phyloP scores from a whole-genome alignment of 2,329 filamentous ascomycete species.

The Tricladium varicosporioides region DNA sequence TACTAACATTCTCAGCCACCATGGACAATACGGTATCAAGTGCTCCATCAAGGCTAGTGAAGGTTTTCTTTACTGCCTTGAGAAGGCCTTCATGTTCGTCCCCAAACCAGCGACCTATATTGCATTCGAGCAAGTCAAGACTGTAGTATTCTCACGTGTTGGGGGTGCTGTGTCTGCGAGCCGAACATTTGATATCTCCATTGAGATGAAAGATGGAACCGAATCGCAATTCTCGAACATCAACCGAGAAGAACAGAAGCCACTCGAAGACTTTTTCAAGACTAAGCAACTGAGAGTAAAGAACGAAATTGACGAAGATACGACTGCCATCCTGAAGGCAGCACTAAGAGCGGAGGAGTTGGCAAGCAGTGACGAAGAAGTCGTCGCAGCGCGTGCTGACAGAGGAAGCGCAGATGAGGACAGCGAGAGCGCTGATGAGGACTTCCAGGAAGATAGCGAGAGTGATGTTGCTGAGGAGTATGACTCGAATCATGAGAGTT shows the following conservation, averaged over 20 bases:
- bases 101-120: constrained; percentile 98
- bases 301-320: constrained; percentile 96
- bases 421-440: constrained; percentile 91
- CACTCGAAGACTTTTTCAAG: constrained; percentile 97
- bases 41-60: constrained; percentile 99
- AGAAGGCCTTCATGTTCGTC: constrained; percentile 99
- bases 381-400: constrained; percentile 67
- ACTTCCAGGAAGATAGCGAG: constrained; percentile 90
- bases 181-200: constrained; percentile 95
- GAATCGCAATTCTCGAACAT: constrained; percentile 99
- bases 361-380: constrained; percentile 71
- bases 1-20: constrained; percentile 58
- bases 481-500: constrained; percentile 87
- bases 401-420: constrained; percentile 94
- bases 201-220: constrained; percentile 82
- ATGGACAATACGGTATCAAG: constrained; percentile 92
- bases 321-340: constrained; percentile 69
- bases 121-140: constrained; percentile 86
- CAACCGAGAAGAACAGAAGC: constrained; percentile 95
- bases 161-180: constrained; percentile 90
- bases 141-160: constrained; percentile 93
- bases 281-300: constrained; percentile 92
- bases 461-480: constrained; percentile 96
- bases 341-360: constrained; percentile 82
- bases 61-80: constrained; percentile 92